Base-by-base conservation (phyloP, 2,329 filamentous ascomycete genomes). In the Monilinia laxa region DNA sequence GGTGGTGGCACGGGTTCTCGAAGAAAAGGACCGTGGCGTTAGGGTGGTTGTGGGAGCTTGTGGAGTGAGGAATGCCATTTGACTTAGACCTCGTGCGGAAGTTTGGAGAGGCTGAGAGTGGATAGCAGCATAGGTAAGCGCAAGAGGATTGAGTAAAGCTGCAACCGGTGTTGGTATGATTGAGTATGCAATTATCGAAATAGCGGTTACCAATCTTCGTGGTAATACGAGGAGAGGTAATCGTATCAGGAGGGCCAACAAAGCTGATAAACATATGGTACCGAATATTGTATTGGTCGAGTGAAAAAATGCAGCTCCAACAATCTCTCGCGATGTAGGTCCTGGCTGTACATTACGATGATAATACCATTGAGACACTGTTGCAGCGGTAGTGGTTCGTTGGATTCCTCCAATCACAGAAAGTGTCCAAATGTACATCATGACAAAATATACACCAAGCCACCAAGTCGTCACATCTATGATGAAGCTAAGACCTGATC, bases 331-430 rank as follows among this genome's bases (percentile, higher is more conserved):
- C 1, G 92, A 93, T 0, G 91, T 88, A 2, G 93, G 88, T 11
- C 89, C 83, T 6, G 94, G 92, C 14, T 88, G 85, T 5, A 88
- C 87, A 73, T 96, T 90, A 70, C 95, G 92, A 78, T 98, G 94
- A 78, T 98, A 99, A 79, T 99, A 99, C 95, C 95, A 99, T 78
- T 99, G 95, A 52, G 92, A 96, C 31, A 98, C 94, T 0, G 94
- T 97, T 14, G 95, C 95, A 31, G 93, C 94, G 18, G 94, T 97
- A 20, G 93, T 95, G 28, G 92, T 89, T 67, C 95, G 89, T 77
- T 99, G 94, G 28, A 98, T 85, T 23, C 92, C 93, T 67, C 92
- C 90, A 76, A 96, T 88, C 67, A 98, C 87, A 2, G 91, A 90
- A 53, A 97, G 82, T 0, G 93, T 95, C 95, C 95, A 99, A 72